These are phyloP conservation scores for Suillus clintonianus DNA, from an alignment of 768 basidiomycete species.

Conservation along the genomic window DNA sequence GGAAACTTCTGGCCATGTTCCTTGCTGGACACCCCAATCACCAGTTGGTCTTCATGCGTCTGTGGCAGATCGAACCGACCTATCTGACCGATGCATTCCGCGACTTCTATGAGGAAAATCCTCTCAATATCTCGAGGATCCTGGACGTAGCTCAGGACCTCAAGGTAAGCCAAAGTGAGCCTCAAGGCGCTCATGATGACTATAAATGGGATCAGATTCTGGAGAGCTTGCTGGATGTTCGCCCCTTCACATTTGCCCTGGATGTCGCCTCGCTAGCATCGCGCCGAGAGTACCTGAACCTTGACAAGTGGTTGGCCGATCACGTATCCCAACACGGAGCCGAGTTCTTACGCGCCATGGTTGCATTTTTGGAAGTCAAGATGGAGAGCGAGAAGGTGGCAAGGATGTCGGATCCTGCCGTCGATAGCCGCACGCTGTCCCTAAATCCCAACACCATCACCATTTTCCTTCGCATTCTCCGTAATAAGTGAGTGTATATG, in stretches of 20 bases:
- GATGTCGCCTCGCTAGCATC: constrained; percentile 95
- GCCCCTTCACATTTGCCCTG: constrained; percentile 86
- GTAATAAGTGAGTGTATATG: constrained; percentile 64
- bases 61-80: constrained; percentile 88
- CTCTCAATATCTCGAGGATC: constrained; percentile 91
- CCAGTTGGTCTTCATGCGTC: constrained; percentile 94
- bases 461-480: constrained; percentile 87
- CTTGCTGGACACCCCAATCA: constrained; percentile 92
- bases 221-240: constrained; percentile 87
- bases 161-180: constrained; percentile 55
- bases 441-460: constrained; percentile 88
- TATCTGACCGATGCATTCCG: constrained; percentile 88
- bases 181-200: constrained; percentile 3
- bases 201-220: constrained; percentile 60
- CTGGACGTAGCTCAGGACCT: constrained; percentile 94
- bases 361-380: constrained; percentile 90
- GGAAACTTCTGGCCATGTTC: constrained; percentile 86
- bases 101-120: constrained; percentile 90
- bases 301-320: constrained; percentile 96
- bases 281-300: constrained; percentile 88
- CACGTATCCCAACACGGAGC: constrained; percentile 80
- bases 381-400: constrained; percentile 85
- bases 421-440: constrained; percentile 81
- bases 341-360: constrained; percentile 84
- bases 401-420: constrained; percentile 73